Evolutionary conservation across 2,329 filamentous ascomycete species (phyloP).

Genomic region (Sporothrix inflata): DNA sequence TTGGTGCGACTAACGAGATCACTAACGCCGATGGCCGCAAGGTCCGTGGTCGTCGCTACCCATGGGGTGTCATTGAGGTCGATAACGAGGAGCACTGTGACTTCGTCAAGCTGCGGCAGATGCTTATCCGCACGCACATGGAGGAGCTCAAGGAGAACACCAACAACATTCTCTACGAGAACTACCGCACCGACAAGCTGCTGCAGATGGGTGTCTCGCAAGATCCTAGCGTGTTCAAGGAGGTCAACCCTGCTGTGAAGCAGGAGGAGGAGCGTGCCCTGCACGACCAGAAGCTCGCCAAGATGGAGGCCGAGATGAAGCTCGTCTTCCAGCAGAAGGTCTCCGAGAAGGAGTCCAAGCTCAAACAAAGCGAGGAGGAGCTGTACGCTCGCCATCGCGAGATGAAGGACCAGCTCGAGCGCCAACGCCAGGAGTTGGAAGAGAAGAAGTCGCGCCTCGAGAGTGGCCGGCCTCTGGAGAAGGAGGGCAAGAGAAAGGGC

Average conservation of each 20-base stretch:
- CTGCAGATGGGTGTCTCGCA: slow-evolving; percentile 98
- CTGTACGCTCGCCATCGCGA: slow-evolving; percentile 96
- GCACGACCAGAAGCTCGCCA: slow-evolving; percentile 99
- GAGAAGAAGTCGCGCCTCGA: slow-evolving; percentile 98
- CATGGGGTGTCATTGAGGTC: slow-evolving; percentile 98
- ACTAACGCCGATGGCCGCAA: slow-evolving; percentile 89
- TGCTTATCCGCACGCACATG: slow-evolving; percentile 99
- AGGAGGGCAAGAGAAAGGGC: slow-evolving; percentile 98
- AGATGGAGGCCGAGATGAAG: slow-evolving; percentile 99
- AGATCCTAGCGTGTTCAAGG: slow-evolving; percentile 99
- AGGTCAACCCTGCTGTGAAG: slow-evolving; percentile 99
- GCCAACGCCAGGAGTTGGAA: slow-evolving; percentile 91
- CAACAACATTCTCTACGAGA: slow-evolving; percentile 94
- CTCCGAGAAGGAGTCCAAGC: slow-evolving; percentile 97
- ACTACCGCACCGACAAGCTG: slow-evolving; percentile 99
- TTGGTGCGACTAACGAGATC: slow-evolving; percentile 95
- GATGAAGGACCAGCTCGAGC: slow-evolving; percentile 99
- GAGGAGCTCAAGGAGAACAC: slow-evolving; percentile 99
- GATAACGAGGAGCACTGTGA: slow-evolving; percentile 99
- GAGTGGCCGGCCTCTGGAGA: slow-evolving; percentile 92
- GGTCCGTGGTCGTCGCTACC: slow-evolving; percentile 93
- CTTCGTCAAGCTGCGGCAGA: slow-evolving; percentile 99
- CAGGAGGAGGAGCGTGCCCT: slow-evolving; percentile 98
- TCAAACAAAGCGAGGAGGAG: slow-evolving; percentile 99
- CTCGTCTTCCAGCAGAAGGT: slow-evolving; percentile 99